Conservation (phyloP, 345 rosid species). For the Pistacia vera region DNA sequence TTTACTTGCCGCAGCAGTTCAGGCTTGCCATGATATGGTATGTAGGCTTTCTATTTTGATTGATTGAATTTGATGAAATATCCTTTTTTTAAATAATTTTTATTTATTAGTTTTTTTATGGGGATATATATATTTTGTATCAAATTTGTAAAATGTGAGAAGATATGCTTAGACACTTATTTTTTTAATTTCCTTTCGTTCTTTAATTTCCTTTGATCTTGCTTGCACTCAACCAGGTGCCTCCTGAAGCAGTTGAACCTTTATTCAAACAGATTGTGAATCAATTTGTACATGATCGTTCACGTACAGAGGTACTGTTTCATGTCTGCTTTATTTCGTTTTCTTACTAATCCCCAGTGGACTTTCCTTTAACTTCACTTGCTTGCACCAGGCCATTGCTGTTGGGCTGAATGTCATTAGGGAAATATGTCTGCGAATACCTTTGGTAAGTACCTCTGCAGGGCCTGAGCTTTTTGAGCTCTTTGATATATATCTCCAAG, state of each 20-base stretch:
- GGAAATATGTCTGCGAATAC: slow-evolving; percentile 94
- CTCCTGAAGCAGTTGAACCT: slow-evolving; percentile 98
- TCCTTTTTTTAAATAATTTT: neutral
- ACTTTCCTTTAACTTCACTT: slow-evolving; percentile 14
- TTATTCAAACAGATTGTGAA: slow-evolving; percentile 90
- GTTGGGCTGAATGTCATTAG: slow-evolving; percentile 88
- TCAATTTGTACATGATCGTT: slow-evolving; percentile 88
- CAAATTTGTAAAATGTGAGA: too few species aligned
- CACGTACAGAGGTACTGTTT: slow-evolving; percentile 83
- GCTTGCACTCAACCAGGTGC: slow-evolving; percentile 53
- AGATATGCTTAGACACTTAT: too few species aligned
- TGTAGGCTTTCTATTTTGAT: slow-evolving; percentile 21
- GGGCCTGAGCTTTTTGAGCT: neutral
- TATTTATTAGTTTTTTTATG: neutral
- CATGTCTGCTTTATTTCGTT: neutral
- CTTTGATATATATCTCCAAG: neutral
- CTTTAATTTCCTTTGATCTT: neutral
- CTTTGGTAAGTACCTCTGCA: slow-evolving; percentile 54
- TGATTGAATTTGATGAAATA: slow-evolving; percentile 2
- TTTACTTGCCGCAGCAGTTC: slow-evolving; percentile 94
- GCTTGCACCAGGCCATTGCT: slow-evolving; percentile 70
- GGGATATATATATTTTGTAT: too few species aligned
- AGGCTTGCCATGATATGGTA: slow-evolving; percentile 99
- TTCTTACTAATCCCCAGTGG: neutral
- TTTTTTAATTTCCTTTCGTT: neutral